phyloP scores from a whole-genome alignment of 2,329 filamentous ascomycete species.

The Beauveria asiatica region DNA sequence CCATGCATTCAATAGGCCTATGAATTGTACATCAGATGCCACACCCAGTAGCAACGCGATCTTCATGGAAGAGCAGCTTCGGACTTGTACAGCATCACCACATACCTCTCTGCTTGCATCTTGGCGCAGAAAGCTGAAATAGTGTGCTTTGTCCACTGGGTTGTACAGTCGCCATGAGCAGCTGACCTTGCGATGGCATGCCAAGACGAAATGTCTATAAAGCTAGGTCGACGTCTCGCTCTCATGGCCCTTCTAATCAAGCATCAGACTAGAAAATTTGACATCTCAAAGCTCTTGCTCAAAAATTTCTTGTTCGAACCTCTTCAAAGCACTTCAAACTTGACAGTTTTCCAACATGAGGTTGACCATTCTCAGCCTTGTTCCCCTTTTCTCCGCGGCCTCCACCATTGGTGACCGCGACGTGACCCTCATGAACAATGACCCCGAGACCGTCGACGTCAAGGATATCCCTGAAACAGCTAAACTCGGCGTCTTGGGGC shows the following conservation, averaged over 20 bases:
- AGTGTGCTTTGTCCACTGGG: not conserved
- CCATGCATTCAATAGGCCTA: too few species aligned
- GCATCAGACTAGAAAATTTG: not conserved
- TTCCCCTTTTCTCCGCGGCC: not conserved
- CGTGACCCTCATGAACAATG: not conserved
- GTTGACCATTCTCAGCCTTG: not conserved
- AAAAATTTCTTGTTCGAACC: too few species aligned
- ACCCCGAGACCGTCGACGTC: not conserved
- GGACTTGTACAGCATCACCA: not conserved
- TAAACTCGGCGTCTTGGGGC: not conserved
- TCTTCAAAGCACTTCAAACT: not conserved
- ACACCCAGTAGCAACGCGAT: not conserved
- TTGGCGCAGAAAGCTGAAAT: conserved; percentile 3
- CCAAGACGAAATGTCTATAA: not conserved
- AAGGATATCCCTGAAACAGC: not conserved
- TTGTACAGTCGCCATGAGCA: not conserved
- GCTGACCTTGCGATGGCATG: not conserved
- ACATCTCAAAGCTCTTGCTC: too few species aligned
- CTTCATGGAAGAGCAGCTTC: not conserved
- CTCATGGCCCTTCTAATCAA: not conserved
- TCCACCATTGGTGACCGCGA: not conserved
- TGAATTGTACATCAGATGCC: not conserved
- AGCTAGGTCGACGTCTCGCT: not conserved
- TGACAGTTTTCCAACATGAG: not conserved
- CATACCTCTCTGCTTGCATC: not conserved